These are phyloP conservation scores for Penicillium sp. DNA, from an alignment of 2,329 filamentous ascomycete genomes.

Conservation along the genomic window DNA sequence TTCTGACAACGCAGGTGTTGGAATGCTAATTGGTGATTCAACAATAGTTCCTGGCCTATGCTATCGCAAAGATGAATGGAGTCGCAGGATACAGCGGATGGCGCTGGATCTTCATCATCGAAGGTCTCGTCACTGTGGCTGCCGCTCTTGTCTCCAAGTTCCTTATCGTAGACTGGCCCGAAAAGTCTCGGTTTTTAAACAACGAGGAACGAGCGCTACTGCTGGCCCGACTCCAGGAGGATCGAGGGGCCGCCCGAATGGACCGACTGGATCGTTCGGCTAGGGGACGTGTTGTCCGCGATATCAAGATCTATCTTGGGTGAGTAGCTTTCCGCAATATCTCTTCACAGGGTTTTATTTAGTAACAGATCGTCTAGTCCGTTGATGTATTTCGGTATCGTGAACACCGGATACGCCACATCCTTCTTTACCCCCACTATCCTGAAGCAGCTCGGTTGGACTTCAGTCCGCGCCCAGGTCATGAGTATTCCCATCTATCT, in stretches of 20 bases:
- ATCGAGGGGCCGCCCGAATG: constrained; percentile 55
- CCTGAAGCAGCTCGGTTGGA: constrained; percentile 58
- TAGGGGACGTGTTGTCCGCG: constrained; percentile 51
- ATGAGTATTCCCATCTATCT: constrained; percentile 61
- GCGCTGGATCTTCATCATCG: constrained; percentile 56
- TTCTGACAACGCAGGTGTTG: not conserved
- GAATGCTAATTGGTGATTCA: not conserved
- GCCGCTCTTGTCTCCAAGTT: constrained; percentile 57
- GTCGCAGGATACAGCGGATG: constrained; percentile 45
- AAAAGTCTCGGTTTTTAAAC: constrained; percentile 51
- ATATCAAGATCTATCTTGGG: constrained; percentile 46
- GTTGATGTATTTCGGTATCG: constrained; percentile 67
- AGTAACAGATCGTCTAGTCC: constrained; percentile 36
- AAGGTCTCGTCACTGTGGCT: constrained; percentile 54
- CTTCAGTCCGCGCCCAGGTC: constrained; percentile 54
- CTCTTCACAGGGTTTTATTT: not conserved
- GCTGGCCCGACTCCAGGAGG: constrained; percentile 47
- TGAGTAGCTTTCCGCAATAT: constrained; percentile 25
- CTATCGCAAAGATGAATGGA: constrained; percentile 47
- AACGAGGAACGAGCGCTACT: constrained; percentile 51
- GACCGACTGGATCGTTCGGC: constrained; percentile 56
- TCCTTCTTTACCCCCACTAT: constrained; percentile 50
- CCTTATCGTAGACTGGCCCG: constrained; percentile 50
- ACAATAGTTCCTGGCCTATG: constrained; percentile 47
- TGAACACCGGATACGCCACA: constrained; percentile 52